phyloP scores from a whole-genome alignment of 2,329 filamentous ascomycete species.

The Davidsoniella eucalypti region DNA sequence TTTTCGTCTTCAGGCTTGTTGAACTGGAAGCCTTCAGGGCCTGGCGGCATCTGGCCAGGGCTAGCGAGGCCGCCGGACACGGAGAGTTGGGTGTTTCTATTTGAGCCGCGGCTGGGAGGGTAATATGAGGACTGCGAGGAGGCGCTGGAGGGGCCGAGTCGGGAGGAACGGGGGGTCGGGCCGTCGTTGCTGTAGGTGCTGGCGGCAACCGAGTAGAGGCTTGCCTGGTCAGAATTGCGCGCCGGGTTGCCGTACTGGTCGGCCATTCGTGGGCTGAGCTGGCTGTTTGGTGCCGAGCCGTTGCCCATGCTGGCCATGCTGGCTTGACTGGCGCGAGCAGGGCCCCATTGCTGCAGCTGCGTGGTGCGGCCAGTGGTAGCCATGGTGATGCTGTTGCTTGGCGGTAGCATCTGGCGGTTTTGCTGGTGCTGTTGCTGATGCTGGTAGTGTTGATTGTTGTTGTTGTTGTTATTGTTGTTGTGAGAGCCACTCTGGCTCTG shows the following conservation, averaged over 20 bases:
- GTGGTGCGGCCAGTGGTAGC: slow-evolving; percentile 54
- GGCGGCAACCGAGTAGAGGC: slow-evolving; percentile 21
- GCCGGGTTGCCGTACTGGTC: slow-evolving; percentile 31
- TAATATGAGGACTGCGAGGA: slow-evolving; percentile 40
- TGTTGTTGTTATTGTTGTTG: too few species aligned
- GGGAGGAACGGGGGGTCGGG: slow-evolving; percentile 30
- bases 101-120: slow-evolving; percentile 37
- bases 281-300: slow-evolving; percentile 41
- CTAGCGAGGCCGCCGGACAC: slow-evolving; percentile 39
- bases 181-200: slow-evolving; percentile 7
- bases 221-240: slow-evolving; percentile 39
- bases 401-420: slow-evolving; percentile 37
- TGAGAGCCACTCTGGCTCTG: slow-evolving; percentile 30
- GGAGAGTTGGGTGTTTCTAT: slow-evolving; percentile 37
- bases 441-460: background rate
- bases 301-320: slow-evolving; percentile 24
- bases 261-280: slow-evolving; percentile 26
- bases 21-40: slow-evolving; percentile 40
- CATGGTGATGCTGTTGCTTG: slow-evolving; percentile 47
- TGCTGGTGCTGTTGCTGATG: slow-evolving; percentile 22
- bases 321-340: slow-evolving; percentile 33
- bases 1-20: slow-evolving; percentile 64
- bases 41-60: slow-evolving; percentile 34
- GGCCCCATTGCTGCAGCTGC: slow-evolving; percentile 64
- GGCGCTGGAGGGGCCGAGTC: slow-evolving; percentile 35